These are phyloP conservation scores for Saposhnikovia divaricata DNA, from an alignment of 129 eudicot species.

Conservation along the genomic window DNA sequence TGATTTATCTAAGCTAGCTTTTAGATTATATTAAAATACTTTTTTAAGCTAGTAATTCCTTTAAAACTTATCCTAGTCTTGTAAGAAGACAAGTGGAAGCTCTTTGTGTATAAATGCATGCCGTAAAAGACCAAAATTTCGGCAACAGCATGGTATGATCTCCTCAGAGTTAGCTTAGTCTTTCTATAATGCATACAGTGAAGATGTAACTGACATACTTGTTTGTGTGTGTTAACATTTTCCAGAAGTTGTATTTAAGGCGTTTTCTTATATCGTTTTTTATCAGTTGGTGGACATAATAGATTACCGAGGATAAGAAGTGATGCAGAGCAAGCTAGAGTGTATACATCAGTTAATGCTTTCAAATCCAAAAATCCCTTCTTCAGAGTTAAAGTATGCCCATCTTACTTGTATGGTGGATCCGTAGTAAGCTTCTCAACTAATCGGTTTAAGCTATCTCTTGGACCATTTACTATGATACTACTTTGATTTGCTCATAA, in stretches of 20 bases:
- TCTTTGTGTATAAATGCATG: not conserved
- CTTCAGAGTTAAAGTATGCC: constrained; percentile 11
- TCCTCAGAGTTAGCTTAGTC: not conserved
- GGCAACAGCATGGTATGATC: not conserved
- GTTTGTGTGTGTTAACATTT: not conserved
- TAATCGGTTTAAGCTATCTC: not conserved
- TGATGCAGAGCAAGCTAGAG: not conserved
- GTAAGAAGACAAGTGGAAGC: not conserved
- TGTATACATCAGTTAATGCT: constrained; percentile 14
- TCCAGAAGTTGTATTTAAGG: not conserved
- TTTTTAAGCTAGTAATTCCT: not conserved
- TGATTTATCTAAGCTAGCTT: not conserved
- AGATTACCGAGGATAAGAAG: not conserved
- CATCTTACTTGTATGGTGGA: constrained; percentile 12
- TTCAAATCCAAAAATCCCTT: constrained; percentile 18
- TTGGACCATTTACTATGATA: not conserved
- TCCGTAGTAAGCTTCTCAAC: constrained; percentile 12
- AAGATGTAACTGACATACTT: too few relatives aligned
- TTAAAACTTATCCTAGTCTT: not conserved
- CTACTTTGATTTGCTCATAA: not conserved
- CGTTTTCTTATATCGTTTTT: not conserved
- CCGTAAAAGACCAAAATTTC: not conserved
- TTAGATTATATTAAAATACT: not conserved
- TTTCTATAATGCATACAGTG: not conserved
- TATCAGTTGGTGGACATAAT: not conserved